These are phyloP conservation scores for Candida ficus DNA, from an alignment of 805 yeast species.

Conservation along the genomic window DNA sequence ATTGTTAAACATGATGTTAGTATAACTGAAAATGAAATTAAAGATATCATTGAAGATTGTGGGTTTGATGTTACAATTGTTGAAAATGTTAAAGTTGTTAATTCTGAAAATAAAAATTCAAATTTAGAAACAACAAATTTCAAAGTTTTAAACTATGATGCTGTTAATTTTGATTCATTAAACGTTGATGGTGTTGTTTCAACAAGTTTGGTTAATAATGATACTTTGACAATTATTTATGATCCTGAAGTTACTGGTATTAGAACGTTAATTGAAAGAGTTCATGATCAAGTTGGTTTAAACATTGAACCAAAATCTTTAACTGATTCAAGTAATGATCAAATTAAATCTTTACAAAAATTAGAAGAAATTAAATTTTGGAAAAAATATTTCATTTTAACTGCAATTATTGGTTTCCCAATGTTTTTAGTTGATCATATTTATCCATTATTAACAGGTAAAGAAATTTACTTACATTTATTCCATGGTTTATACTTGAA, in stretches of 20 bases:
- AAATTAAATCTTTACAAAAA: slow-evolving; percentile 62
- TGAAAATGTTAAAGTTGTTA: slow-evolving; percentile 7
- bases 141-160: slow-evolving; percentile 7
- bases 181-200: slow-evolving; percentile 10
- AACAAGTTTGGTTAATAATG: neutral
- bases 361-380: slow-evolving; percentile 70
- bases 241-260: slow-evolving; percentile 52
- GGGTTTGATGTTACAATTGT: slow-evolving; percentile 57
- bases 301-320: slow-evolving; percentile 42
- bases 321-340: slow-evolving; percentile 54
- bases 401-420: slow-evolving; percentile 59
- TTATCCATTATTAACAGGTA: slow-evolving; percentile 34
- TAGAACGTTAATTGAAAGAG: slow-evolving; percentile 50
- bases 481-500: slow-evolving; percentile 60
- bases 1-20: slow-evolving; percentile 41
- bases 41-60: slow-evolving; percentile 61
- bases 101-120: neutral
- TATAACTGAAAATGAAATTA: slow-evolving; percentile 31
- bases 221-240: slow-evolving; percentile 35
- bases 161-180: neutral
- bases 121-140: slow-evolving; percentile 11
- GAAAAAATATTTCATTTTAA: slow-evolving; percentile 48
- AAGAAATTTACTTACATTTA: slow-evolving; percentile 26
- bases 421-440: slow-evolving; percentile 47
- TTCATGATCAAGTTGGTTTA: slow-evolving; percentile 2